Percentiles rank a stretch among this genome's conserved stretches.
These are phyloP conservation scores for Xylariomycetidae sp. DNA, from an alignment of 2,329 filamentous ascomycete genomes.

Conservation along the genomic window DNA sequence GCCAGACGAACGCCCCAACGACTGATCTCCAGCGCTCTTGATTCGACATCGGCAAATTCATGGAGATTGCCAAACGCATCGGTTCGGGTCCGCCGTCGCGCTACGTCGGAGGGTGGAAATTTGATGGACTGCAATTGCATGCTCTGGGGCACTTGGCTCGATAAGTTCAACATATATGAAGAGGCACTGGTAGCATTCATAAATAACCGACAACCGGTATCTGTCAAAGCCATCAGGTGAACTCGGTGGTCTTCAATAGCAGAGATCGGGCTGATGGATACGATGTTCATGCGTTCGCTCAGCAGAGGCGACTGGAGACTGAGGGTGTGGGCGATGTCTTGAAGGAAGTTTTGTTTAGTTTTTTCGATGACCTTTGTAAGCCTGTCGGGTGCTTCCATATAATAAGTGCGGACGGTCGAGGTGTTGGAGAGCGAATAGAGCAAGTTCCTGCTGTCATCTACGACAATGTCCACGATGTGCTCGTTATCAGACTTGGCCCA, in stretches of 20 bases:
- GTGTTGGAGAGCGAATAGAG: conserved; percentile 86
- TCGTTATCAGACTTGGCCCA: conserved; percentile 53
- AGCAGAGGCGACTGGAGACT: conserved; percentile 70
- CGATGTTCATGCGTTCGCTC: conserved; percentile 64
- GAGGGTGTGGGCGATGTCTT: conserved; percentile 76
- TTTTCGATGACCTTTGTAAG: conserved; percentile 63
- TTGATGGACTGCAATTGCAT: conserved; percentile 98
- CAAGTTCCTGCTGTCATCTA: conserved; percentile 84
- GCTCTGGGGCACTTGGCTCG: conserved; percentile 71
- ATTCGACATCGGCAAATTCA: conserved; percentile 44
- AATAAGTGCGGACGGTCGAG: conserved; percentile 87
- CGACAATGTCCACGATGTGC: conserved; percentile 69
- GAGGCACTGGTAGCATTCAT: conserved; percentile 82
- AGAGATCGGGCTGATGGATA: conserved; percentile 81
- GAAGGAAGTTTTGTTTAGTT: conserved; percentile 54
- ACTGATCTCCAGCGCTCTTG: conserved; percentile 44
- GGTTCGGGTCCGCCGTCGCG: conserved; percentile 18
- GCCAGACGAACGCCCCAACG: conserved; percentile 60
- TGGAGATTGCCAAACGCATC: conserved; percentile 25
- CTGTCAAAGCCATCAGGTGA: conserved; percentile 85
- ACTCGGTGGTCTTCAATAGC: conserved; percentile 74
- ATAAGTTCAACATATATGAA: conserved; percentile 57
- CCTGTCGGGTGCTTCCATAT: conserved; percentile 65
- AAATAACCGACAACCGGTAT: conserved; percentile 86
- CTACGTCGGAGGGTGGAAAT: conserved; percentile 65